Evolutionary conservation across 257 asterid genomes (phyloP).

Genomic region (Solanum habrochaites): DNA sequence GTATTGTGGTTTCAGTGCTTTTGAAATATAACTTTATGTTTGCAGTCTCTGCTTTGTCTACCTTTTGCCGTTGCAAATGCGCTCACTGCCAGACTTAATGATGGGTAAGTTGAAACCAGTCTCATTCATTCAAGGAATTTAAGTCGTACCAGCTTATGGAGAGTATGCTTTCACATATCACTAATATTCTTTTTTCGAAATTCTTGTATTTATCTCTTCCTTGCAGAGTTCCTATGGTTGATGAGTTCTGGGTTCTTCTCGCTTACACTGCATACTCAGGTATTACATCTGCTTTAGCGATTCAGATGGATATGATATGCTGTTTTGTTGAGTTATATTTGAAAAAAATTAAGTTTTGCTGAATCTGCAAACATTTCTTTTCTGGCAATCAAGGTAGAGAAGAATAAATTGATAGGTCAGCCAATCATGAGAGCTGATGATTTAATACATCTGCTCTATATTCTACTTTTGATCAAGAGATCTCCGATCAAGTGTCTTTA

Average conservation of each 20-base stretch:
- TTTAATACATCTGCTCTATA: neutral
- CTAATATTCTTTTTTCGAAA: neutral
- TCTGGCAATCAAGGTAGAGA: neutral
- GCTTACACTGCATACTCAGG: constrained; percentile 61
- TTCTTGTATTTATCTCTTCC: neutral
- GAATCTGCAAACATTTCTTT: neutral
- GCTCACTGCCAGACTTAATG: constrained; percentile 80
- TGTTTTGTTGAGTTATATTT: neutral
- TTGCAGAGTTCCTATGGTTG: constrained; percentile 77
- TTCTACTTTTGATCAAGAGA: neutral
- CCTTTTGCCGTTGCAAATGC: constrained; percentile 91
- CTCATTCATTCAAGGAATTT: neutral
- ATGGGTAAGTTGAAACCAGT: constrained; percentile 43
- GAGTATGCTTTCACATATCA: neutral
- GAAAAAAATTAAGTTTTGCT: neutral
- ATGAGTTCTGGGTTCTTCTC: constrained; percentile 77
- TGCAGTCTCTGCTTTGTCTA: constrained; percentile 78
- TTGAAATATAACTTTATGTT: neutral
- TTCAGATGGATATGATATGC: neutral
- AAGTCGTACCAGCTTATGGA: neutral
- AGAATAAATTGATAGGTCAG: neutral
- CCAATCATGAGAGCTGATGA: neutral
- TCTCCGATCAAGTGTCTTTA: neutral
- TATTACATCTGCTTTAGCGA: constrained; percentile 1
- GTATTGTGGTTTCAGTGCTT: neutral